A percentile compares a stretch with the other conserved stretches of the same genome.
Evolutionary conservation across 1,284 basidiomycete genomes (phyloP).

Genomic region (Heimioporus retisporus): DNA sequence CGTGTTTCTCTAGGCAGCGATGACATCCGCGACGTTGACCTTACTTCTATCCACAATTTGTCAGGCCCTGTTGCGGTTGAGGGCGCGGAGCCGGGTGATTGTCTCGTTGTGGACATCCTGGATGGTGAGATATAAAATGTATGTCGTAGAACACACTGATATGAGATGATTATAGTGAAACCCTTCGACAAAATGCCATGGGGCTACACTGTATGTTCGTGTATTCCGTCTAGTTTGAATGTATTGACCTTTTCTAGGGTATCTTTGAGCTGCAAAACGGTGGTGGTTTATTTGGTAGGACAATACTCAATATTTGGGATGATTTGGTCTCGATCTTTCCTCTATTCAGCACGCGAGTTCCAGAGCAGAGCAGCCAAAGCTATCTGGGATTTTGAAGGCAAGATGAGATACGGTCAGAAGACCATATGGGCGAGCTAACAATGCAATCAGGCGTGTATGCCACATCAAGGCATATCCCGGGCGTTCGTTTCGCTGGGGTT

Average conservation of each 20-base stretch:
- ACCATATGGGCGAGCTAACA: neutral
- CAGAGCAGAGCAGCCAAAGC: conserved; percentile 79
- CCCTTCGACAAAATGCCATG: conserved; percentile 85
- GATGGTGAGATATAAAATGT: conserved; percentile 56
- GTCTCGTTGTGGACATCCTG: conserved; percentile 82
- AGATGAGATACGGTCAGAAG: neutral
- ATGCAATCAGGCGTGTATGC: conserved; percentile 20
- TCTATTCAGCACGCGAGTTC: conserved; percentile 67
- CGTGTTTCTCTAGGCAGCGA: conserved; percentile 60
- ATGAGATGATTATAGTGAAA: conserved; percentile 51
- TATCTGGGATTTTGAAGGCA: conserved; percentile 83
- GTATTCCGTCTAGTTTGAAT: neutral
- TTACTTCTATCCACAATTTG: conserved; percentile 77
- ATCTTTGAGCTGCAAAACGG: conserved; percentile 82
- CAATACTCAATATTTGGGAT: neutral
- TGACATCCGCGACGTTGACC: conserved; percentile 73
- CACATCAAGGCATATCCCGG: conserved; percentile 57
- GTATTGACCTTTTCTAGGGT: conserved; percentile 51
- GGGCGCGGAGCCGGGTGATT: conserved; percentile 83
- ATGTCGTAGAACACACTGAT: neutral
- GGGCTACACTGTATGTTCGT: conserved; percentile 73
- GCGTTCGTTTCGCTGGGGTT: conserved; percentile 83
- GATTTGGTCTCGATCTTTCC: conserved; percentile 1
- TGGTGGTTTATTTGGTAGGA: conserved; percentile 77
- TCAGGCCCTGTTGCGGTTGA: conserved; percentile 82